These are phyloP conservation scores for Chimonanthus praecox DNA, from an alignment of 164 flowering plant species.

Conservation along the genomic window DNA sequence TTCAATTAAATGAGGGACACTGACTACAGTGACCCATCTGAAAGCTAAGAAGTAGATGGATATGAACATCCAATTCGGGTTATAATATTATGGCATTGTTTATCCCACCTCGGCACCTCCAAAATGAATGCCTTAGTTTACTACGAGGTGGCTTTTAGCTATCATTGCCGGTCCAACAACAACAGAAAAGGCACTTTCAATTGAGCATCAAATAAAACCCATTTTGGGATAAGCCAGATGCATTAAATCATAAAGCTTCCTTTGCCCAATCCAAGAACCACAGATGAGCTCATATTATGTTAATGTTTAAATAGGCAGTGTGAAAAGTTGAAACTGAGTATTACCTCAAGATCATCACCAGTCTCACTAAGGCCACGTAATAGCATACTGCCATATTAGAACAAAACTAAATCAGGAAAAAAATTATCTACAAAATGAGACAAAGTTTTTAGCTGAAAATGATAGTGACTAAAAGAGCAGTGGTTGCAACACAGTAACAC, in stretches of 20 bases:
- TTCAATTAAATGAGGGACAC: too few relatives aligned
- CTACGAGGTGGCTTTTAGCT: too few relatives aligned
- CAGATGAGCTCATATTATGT: neutral
- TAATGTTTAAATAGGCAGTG: neutral
- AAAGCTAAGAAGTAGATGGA: too few relatives aligned
- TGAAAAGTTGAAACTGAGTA: neutral
- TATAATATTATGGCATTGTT: too few relatives aligned
- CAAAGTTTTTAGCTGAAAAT: neutral
- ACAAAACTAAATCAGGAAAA: constrained; percentile 2
- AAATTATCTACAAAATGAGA: constrained; percentile 2
- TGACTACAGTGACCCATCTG: too few relatives aligned
- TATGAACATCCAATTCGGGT: too few relatives aligned
- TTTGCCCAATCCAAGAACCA: neutral
- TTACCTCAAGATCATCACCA: constrained; percentile 92
- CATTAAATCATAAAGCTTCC: neutral
- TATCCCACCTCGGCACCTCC: too few relatives aligned
- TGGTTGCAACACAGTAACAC: neutral
- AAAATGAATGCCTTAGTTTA: too few relatives aligned
- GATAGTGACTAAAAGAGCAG: neutral
- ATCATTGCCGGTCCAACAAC: too few relatives aligned
- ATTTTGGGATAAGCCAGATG: neutral
- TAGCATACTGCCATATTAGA: constrained; percentile 63
- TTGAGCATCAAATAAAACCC: neutral
- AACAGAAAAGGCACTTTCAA: neutral
- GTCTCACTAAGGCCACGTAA: constrained; percentile 73